Evolutionary conservation across 2,329 filamentous ascomycete species (phyloP).

Genomic region (Aspergillaceae sp.): DNA sequence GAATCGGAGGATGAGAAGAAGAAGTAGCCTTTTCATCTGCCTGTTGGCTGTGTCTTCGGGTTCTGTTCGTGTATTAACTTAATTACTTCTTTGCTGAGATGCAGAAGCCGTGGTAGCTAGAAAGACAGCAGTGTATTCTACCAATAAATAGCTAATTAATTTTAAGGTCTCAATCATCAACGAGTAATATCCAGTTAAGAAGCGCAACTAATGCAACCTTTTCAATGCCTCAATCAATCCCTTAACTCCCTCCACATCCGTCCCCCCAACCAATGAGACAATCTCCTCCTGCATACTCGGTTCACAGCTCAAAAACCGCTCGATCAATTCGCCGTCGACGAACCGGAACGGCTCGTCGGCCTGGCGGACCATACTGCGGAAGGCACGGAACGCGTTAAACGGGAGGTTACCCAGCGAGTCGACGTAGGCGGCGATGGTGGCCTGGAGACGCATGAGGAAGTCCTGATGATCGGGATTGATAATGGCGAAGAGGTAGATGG

Average conservation of each 20-base stretch:
- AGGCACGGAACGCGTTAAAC: slow-evolving; percentile 75
- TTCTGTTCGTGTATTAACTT: too few species aligned
- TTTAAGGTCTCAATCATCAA: too few species aligned
- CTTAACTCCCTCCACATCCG: slow-evolving; percentile 52
- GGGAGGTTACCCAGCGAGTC: slow-evolving; percentile 62
- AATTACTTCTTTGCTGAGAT: too few species aligned
- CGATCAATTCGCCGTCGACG: slow-evolving; percentile 84
- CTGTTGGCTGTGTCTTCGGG: too few species aligned
- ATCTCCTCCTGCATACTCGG: slow-evolving; percentile 50
- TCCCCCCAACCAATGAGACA: slow-evolving; percentile 40
- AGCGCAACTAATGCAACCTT: slow-evolving; percentile 36
- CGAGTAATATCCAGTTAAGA: too few species aligned
- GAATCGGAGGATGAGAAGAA: slow-evolving; percentile 23
- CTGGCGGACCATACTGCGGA: slow-evolving; percentile 62
- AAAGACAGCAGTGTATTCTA: too few species aligned
- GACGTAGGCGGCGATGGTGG: slow-evolving; percentile 57
- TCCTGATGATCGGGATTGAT: slow-evolving; percentile 67
- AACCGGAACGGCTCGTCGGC: slow-evolving; percentile 74
- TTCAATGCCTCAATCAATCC: slow-evolving; percentile 52
- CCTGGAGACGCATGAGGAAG: slow-evolving; percentile 73
- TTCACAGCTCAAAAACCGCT: slow-evolving; percentile 67
- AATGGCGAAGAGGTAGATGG: slow-evolving; percentile 79
- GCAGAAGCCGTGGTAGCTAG: too few species aligned
- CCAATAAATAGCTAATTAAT: too few species aligned
- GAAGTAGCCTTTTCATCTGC: slow-evolving; percentile 1